Evolutionary conservation across 345 rosid genomes (phyloP).

Genomic region (Eucalyptus guilfoylei): DNA sequence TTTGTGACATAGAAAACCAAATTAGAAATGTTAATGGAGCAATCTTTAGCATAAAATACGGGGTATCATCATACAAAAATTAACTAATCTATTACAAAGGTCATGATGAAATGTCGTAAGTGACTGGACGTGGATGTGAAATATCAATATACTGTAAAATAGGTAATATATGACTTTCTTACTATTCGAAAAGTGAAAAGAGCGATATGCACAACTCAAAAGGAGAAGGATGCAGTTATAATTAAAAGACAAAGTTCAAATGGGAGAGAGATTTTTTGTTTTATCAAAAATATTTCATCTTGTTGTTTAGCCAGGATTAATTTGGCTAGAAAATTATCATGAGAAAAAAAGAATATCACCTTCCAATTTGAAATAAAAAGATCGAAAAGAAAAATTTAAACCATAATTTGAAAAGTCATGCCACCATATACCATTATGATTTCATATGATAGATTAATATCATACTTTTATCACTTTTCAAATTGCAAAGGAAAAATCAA

Average conservation of each 20-base stretch:
- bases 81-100: not conserved
- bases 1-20: not conserved
- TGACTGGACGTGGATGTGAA: not conserved
- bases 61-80: rapidly evolving
- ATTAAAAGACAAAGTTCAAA: not conserved
- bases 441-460: not conserved
- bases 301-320: not conserved
- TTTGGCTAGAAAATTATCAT: not conserved
- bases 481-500: not conserved
- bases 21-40: not conserved
- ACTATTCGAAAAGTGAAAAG: not conserved
- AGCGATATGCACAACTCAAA: not conserved
- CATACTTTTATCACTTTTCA: not conserved
- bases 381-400: not conserved
- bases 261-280: not conserved
- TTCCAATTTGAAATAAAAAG: not conserved
- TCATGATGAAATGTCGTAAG: not conserved
- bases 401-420: not conserved
- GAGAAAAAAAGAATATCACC: not conserved
- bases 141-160: rapidly evolving
- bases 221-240: not conserved
- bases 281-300: not conserved
- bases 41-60: not conserved
- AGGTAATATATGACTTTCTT: not conserved
- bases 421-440: not conserved